phyloP scores from a whole-genome alignment of 2,329 filamentous ascomycete species.

The Pleomassaria siparia region DNA sequence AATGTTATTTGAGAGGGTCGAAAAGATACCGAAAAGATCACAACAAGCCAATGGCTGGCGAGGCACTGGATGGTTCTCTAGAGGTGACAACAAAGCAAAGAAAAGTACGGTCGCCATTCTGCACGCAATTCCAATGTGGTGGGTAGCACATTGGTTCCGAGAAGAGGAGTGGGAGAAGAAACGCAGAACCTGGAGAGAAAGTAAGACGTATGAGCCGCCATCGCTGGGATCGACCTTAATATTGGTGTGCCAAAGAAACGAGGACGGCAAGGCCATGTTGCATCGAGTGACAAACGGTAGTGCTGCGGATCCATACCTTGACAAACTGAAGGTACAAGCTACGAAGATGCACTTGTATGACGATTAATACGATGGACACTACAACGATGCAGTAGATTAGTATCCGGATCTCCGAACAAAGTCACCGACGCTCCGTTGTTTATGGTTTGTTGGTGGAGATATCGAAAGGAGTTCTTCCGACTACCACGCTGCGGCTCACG shows the following conservation, averaged over 20 bases:
- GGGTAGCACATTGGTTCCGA: slow-evolving; percentile 20
- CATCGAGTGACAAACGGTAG: not conserved
- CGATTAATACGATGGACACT: not conserved
- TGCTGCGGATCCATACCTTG: slow-evolving; percentile 4
- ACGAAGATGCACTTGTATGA: slow-evolving; percentile 2
- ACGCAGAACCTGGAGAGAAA: slow-evolving; percentile 6
- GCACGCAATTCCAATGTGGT: slow-evolving; percentile 15
- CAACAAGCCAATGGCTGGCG: no score
- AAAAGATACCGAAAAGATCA: not conserved
- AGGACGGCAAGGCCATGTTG: not conserved
- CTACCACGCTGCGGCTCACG: no score
- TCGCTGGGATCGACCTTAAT: slow-evolving; percentile 12
- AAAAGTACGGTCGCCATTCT: slow-evolving; percentile 11
- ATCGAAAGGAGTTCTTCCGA: no score
- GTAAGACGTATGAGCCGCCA: slow-evolving; percentile 5
- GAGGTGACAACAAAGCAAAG: not conserved
- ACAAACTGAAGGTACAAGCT: not conserved
- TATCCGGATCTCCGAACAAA: no score
- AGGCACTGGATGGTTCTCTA: slow-evolving; percentile 6
- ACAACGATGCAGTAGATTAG: not conserved
- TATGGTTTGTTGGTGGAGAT: no score
- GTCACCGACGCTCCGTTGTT: no score
- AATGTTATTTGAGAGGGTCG: not conserved
- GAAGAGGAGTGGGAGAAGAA: slow-evolving; percentile 12
- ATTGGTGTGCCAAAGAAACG: slow-evolving; percentile 13